A percentile compares a stretch with the other conserved stretches of the same genome.
Evolutionary conservation across 116 monocot genomes (phyloP).

Genomic region (Phalaenopsis hybrid): DNA sequence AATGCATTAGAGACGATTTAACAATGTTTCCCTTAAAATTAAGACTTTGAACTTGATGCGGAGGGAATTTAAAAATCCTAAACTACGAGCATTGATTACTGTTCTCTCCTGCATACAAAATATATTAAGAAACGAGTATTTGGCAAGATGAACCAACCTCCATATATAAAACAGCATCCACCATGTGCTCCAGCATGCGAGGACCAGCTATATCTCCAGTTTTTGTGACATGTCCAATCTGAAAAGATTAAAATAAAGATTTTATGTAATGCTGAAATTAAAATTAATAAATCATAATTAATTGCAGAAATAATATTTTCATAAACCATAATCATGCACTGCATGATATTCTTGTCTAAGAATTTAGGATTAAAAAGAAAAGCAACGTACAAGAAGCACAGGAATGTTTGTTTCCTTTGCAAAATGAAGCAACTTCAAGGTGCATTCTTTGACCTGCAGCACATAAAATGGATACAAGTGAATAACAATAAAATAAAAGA

Average conservation of each 20-base stretch:
- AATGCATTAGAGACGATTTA: neutral
- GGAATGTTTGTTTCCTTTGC: slow-evolving; percentile 90
- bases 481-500: neutral
- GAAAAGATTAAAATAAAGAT: slow-evolving; percentile 7
- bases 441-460: slow-evolving; percentile 86
- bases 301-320: neutral
- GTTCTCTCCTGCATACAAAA: neutral
- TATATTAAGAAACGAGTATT: neutral
- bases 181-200: slow-evolving; percentile 89
- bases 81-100: neutral
- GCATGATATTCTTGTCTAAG: neutral
- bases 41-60: neutral
- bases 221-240: slow-evolving; percentile 99
- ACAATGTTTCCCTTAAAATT: neutral
- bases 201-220: slow-evolving; percentile 98
- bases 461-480: neutral
- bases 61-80: neutral
- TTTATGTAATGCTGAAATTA: neutral
- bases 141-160: slow-evolving; percentile 42
- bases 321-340: neutral
- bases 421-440: slow-evolving; percentile 76
- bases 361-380: neutral
- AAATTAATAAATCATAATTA: neutral
- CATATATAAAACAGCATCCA: slow-evolving; percentile 95
- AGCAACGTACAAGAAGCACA: slow-evolving; percentile 65